Evolutionary conservation across 2,329 filamentous ascomycete species (phyloP).

Genomic region (Colletotrichum melonis): DNA sequence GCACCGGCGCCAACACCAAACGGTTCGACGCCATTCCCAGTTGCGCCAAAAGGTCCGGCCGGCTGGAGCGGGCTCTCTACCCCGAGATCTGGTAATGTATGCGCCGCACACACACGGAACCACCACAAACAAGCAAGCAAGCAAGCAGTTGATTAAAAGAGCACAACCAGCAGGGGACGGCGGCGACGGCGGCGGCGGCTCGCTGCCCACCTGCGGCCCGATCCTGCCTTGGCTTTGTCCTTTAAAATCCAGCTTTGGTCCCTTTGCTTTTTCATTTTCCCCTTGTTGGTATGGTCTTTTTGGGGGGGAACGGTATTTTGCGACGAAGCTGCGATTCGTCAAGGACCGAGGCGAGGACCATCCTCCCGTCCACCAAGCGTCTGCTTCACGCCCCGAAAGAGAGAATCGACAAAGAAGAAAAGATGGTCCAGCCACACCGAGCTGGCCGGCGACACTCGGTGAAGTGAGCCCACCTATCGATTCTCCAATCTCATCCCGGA

Average conservation of each 20-base stretch:
- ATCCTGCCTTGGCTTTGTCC: constrained; percentile 29
- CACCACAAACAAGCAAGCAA: neutral
- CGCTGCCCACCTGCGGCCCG: constrained; percentile 24
- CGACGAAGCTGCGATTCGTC: constrained; percentile 11
- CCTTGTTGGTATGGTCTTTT: neutral
- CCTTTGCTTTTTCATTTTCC: constrained; percentile 9
- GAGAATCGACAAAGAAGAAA: constrained; percentile 16
- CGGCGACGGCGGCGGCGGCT: too few relatives aligned
- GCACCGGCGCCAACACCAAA: neutral
- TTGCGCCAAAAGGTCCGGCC: neutral
- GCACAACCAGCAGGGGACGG: too few relatives aligned
- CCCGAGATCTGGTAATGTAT: constrained; percentile 28
- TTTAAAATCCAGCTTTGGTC: constrained; percentile 1
- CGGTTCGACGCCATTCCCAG: neutral
- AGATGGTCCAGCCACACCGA: constrained; percentile 5
- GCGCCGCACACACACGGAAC: constrained; percentile 1
- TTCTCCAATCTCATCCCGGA: neutral
- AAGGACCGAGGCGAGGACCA: neutral
- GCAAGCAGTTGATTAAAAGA: neutral
- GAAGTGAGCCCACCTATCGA: neutral
- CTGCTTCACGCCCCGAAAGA: neutral
- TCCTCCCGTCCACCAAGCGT: neutral
- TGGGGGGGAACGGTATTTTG: neutral
- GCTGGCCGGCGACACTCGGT: constrained; percentile 17
- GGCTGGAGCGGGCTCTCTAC: neutral